Conservation (phyloP, 2,329 filamentous ascomycete species). For the Phaeomoniella chlamydospora region DNA sequence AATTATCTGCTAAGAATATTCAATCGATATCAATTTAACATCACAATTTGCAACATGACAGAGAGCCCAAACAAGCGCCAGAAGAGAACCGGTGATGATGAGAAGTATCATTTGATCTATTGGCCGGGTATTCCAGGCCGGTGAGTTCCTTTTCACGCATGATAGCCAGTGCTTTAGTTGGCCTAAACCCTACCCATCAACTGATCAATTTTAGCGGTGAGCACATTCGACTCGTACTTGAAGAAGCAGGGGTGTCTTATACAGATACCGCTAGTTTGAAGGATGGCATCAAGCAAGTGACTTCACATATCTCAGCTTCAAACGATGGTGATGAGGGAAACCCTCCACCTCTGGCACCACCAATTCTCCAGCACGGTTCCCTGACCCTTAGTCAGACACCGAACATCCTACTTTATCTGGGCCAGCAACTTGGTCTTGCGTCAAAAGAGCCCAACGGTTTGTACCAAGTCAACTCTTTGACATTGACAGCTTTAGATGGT, state of each 20-base stretch:
- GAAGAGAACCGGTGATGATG: not conserved
- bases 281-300: constrained; percentile 37
- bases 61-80: constrained; percentile 1
- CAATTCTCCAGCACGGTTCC: constrained; percentile 47
- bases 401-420: constrained; percentile 60
- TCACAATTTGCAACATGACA: not conserved
- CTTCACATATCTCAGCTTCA: constrained; percentile 31
- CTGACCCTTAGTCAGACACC: constrained; percentile 55
- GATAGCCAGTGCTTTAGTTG: no score
- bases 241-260: constrained; percentile 52
- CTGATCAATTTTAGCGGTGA: constrained; percentile 33
- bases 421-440: constrained; percentile 42
- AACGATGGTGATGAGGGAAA: constrained; percentile 38
- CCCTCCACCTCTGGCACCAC: constrained; percentile 52
- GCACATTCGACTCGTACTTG: constrained; percentile 56
- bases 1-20: no score
- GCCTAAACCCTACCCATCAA: not conserved
- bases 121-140: constrained; percentile 59
- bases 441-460: constrained; percentile 30
- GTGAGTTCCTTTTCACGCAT: not conserved
- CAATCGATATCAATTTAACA: no score
- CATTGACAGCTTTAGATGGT: constrained; percentile 56
- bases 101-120: constrained; percentile 52
- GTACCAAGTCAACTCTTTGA: constrained; percentile 47
- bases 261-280: constrained; percentile 42